phyloP scores from a whole-genome alignment of 345 rosid genomes.

The Citrus glauca region DNA sequence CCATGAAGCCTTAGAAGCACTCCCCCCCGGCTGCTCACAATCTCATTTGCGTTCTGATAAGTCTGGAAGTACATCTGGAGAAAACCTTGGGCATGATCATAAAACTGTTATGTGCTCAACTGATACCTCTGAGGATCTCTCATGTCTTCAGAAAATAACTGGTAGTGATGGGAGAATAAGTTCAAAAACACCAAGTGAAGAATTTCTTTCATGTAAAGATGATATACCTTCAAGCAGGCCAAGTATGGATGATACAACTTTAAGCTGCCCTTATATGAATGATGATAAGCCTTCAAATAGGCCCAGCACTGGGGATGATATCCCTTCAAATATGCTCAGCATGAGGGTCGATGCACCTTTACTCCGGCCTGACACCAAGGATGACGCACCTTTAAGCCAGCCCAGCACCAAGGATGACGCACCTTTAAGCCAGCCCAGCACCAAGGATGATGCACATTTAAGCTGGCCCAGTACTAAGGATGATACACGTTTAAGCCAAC shows the following conservation, averaged over 20 bases:
- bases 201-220: slow-evolving; percentile 15
- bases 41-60: slow-evolving; percentile 25
- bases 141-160: slow-evolving; percentile 25
- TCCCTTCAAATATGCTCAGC: slow-evolving; percentile 8
- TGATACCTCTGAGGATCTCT: slow-evolving; percentile 30
- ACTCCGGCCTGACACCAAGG: slow-evolving; percentile 2
- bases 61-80: slow-evolving; percentile 27
- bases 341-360: slow-evolving; percentile 7
- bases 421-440: slow-evolving; percentile 12
- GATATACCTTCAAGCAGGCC: slow-evolving; percentile 35
- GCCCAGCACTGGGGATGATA: slow-evolving; percentile 18
- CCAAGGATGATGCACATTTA: slow-evolving; percentile 11
- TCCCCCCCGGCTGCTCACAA: slow-evolving; percentile 28
- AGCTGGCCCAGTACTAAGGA: slow-evolving; percentile 8
- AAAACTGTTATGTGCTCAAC: slow-evolving; percentile 28
- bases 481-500: slow-evolving; percentile 1
- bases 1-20: slow-evolving; percentile 35
- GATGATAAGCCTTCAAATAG: slow-evolving; percentile 8
- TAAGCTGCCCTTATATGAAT: slow-evolving; percentile 10
- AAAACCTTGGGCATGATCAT: slow-evolving; percentile 26
- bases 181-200: slow-evolving; percentile 27
- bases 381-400: slow-evolving; percentile 16
- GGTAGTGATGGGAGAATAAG: slow-evolving; percentile 24
- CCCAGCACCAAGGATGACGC: slow-evolving; percentile 12
- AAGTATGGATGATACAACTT: slow-evolving; percentile 19